Evolutionary conservation across 768 basidiomycete species (phyloP), one percentile per base, ranked within the genome.

Genomic region (Hortiboletus campestris): DNA sequence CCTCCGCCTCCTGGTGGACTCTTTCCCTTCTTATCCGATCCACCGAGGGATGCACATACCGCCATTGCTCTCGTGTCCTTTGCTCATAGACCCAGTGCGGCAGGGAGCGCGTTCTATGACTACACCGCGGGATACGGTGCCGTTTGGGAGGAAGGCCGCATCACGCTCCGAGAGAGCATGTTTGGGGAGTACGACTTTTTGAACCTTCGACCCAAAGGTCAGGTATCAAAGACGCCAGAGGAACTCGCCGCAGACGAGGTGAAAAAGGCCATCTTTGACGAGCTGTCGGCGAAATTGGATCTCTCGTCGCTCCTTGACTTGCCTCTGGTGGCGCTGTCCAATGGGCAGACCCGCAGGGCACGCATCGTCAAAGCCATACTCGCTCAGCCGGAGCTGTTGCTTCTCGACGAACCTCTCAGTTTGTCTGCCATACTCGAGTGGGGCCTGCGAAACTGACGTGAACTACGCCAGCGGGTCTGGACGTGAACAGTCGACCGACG

Each of bases 341-440:
- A 95, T 64, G 96, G 96, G 0, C 95, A 99, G 75, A 98, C 88
- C 31, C 75, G 95, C 38, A 75, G 92, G 17, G 94, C 94, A 6
- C 76, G 94, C 43, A 89, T 99, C 45, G 78, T 90, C 10, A 83
- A 86, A 59, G 89, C 90, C 0, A 70, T 98, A 10, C 67, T 98
- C 32, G 75, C 71, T 17, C 77, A 80, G 43, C 92, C 94, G 0
- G 80, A 86, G 57, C 67, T 98, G 19, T 67, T 98, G 22, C 71
- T 98, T 8, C 77, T 98, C n/a, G 94, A 97, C 57, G 96, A 98
- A 69, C 95, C 94, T 1, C 76, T 94, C 36, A 92, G 92, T 93
- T 60, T 54, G 86, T 41, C 8, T 6, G 14, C 48, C 40, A 6
- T 46, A 2, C 25, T 42, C 34, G 20, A 56, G 45, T 36, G 42